Percentiles rank a stretch among this genome's conserved stretches.
These are phyloP conservation scores for Podospora fimiseda DNA, from an alignment of 495 filamentous ascomycete genomes.

Conservation along the genomic window DNA sequence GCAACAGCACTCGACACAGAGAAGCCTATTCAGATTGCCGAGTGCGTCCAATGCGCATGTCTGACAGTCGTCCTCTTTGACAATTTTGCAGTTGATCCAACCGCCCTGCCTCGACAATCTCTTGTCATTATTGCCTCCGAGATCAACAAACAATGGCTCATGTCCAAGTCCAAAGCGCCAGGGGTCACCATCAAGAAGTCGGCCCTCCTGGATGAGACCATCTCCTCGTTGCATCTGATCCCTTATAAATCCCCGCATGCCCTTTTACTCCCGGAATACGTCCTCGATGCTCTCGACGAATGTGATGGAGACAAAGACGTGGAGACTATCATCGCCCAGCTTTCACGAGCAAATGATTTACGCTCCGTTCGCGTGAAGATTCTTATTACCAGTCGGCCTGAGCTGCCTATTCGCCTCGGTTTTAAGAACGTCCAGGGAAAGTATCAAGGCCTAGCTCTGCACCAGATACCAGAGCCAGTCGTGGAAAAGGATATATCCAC, in stretches of 20 bases:
- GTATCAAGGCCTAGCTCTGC: constrained; percentile 27
- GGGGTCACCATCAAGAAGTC: background rate
- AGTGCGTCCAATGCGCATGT: constrained; percentile 40
- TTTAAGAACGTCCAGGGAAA: constrained; percentile 22
- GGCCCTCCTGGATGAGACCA: constrained; percentile 2
- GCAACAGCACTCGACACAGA: background rate
- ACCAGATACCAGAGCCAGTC: constrained; percentile 23
- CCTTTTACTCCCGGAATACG: constrained; percentile 23
- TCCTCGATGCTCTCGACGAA: constrained; percentile 52
- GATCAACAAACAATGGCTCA: constrained; percentile 55
- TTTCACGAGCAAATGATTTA: constrained; percentile 17
- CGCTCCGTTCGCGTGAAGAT: constrained; percentile 8
- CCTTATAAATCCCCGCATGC: constrained; percentile 11
- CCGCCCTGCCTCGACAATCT: constrained; percentile 13
- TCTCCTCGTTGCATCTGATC: constrained; percentile 8
- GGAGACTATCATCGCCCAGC: constrained; percentile 30
- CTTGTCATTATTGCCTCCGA: constrained; percentile 27
- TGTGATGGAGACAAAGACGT: constrained; percentile 40
- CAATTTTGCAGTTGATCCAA: constrained; percentile 34
- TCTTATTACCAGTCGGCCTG: constrained; percentile 39
- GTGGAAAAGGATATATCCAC: constrained; percentile 32
- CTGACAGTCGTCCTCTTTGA: constrained; percentile 37
- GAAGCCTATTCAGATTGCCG: constrained; percentile 19
- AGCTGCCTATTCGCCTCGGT: constrained; percentile 35
- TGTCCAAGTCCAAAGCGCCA: constrained; percentile 37